Evolutionary conservation across 139 green algal genomes (phyloP).

Genomic region (Marvania coccoides): DNA sequence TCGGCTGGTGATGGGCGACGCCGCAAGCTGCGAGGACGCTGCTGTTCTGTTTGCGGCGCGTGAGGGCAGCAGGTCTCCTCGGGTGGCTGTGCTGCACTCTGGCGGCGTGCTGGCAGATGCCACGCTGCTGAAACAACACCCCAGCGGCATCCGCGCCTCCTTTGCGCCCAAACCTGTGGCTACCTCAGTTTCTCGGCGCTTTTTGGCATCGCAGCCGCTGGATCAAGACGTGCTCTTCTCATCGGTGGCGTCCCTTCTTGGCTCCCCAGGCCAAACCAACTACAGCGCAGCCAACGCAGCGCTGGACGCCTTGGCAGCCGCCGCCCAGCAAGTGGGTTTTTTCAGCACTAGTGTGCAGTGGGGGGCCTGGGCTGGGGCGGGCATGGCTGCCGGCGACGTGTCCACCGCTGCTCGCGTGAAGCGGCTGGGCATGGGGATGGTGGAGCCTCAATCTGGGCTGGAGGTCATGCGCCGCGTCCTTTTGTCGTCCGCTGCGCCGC

Average conservation of each 20-base stretch:
- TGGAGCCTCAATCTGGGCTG: constrained; percentile 41
- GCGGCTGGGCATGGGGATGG: constrained; percentile 56
- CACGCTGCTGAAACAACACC: constrained; percentile 46
- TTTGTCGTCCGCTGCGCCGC: neutral
- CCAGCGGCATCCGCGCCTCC: constrained; percentile 19
- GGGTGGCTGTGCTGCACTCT: constrained; percentile 45
- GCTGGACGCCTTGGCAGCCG: constrained; percentile 26
- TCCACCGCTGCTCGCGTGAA: constrained; percentile 43
- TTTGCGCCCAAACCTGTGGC: constrained; percentile 24
- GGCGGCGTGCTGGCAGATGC: constrained; percentile 69
- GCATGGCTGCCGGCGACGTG: constrained; percentile 44
- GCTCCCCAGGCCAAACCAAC: constrained; percentile 40
- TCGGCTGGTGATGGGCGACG: neutral
- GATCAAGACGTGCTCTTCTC: constrained; percentile 41
- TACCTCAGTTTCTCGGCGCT: neutral
- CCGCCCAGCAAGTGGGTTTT: neutral
- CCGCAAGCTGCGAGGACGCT: neutral
- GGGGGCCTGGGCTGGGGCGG: constrained; percentile 43
- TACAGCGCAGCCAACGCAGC: constrained; percentile 46
- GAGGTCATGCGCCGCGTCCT: constrained; percentile 31
- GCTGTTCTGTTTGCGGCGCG: neutral
- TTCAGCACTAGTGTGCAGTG: constrained; percentile 30
- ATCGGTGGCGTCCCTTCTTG: constrained; percentile 41
- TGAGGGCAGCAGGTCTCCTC: neutral
- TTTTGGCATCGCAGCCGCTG: constrained; percentile 9